Percentiles rank a stretch among this genome's conserved stretches.
Evolutionary conservation across 2,329 filamentous ascomycete genomes (phyloP).

Genomic region (Paraphoma sp.): DNA sequence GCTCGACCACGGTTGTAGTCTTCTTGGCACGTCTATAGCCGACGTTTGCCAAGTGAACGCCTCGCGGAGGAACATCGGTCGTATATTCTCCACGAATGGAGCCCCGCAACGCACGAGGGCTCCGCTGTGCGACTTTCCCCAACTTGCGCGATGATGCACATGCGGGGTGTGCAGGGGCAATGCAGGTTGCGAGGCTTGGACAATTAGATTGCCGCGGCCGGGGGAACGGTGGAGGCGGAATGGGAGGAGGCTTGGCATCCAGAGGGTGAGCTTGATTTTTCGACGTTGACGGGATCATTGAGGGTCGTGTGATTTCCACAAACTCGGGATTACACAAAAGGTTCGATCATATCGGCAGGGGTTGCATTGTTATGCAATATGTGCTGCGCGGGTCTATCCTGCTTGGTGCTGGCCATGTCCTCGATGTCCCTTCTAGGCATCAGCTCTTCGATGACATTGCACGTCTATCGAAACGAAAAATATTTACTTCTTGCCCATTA

Average conservation of each 20-base stretch:
- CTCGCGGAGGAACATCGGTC: constrained; percentile 4
- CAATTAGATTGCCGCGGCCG: neutral
- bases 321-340: too few species aligned
- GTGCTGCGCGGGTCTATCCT: too few species aligned
- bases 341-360: too few species aligned
- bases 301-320: too few species aligned
- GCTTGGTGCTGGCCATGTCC: too few species aligned
- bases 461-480: too few species aligned
- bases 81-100: constrained; percentile 21
- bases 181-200: neutral
- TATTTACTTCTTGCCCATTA: too few species aligned
- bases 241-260: neutral
- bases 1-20: neutral
- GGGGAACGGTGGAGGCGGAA: neutral
- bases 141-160: neutral
- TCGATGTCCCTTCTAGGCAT: too few species aligned
- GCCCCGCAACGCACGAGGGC: neutral
- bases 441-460: too few species aligned
- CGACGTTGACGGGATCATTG: too few species aligned
- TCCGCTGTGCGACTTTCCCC: neutral
- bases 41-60: constrained; percentile 16
- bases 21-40: constrained; percentile 15
- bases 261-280: too few species aligned
- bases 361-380: too few species aligned
- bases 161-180: constrained; percentile 3